Conservation (phyloP, 805 yeast species). For the Saccharomycopsis schoenii region DNA sequence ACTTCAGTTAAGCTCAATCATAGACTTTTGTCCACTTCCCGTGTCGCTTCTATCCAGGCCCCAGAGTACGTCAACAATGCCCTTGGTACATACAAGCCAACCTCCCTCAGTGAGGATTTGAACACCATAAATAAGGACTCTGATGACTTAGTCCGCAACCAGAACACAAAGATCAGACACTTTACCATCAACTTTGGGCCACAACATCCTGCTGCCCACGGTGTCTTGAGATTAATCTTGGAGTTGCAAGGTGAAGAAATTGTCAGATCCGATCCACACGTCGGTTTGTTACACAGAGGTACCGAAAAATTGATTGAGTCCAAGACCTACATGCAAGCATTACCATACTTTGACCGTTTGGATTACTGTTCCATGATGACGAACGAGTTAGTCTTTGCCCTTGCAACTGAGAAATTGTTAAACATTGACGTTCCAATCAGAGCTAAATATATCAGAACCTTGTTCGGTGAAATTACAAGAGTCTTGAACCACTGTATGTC, state of each 20-base stretch:
- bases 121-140: slow-evolving; percentile 31
- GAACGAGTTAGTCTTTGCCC: slow-evolving; percentile 73
- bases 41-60: slow-evolving; percentile 13
- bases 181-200: slow-evolving; percentile 89
- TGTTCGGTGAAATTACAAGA: slow-evolving; percentile 83
- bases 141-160: slow-evolving; percentile 17
- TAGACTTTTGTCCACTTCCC: background rate
- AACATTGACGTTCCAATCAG: slow-evolving; percentile 80
- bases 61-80: slow-evolving; percentile 29
- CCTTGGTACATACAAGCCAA: slow-evolving; percentile 28
- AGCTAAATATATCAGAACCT: slow-evolving; percentile 74
- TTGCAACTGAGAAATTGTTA: slow-evolving; percentile 76
- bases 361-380: slow-evolving; percentile 87
- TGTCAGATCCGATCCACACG: slow-evolving; percentile 80
- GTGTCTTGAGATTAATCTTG: slow-evolving; percentile 75
- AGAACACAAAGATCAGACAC: slow-evolving; percentile 57
- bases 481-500: slow-evolving; percentile 80
- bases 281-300: slow-evolving; percentile 80
- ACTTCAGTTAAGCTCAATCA: background rate
- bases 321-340: slow-evolving; percentile 79
- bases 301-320: slow-evolving; percentile 82
- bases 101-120: slow-evolving; percentile 23
- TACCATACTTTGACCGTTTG: slow-evolving; percentile 81
- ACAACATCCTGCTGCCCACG: slow-evolving; percentile 93
- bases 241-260: slow-evolving; percentile 87